Base-by-base conservation (phyloP, 495 filamentous ascomycete genomes). In the Podospora pseudoanserina region DNA sequence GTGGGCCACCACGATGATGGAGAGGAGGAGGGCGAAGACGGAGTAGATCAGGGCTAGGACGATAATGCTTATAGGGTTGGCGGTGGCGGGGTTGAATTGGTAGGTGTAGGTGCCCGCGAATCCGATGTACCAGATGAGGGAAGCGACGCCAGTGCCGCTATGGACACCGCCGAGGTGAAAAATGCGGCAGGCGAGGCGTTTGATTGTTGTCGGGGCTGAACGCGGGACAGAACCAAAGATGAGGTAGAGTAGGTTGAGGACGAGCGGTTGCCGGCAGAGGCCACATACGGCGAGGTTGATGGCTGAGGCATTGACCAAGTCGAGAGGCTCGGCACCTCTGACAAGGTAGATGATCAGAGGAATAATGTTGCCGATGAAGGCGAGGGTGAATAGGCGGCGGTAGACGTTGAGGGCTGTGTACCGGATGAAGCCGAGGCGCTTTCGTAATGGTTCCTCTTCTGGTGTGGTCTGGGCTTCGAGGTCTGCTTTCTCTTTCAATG, bases 121-220 rank as follows among this genome's bases (percentile, higher is more conserved):
- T 20, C 80, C 73, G 26, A 87, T 73, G 79, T 91, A 93, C 91
- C 91, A 94, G 32, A 90, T 72, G 3, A 87, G 80, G 0, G 89
- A 83, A 20, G 88, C 88, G 2, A 91, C 80, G 54, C 88, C 91
- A 63, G 88, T 87, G 34, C 90, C 89, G 72, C 86, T 90, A 73
- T 93, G 91, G 4, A 92, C 81, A 34, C 91, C 91, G 60, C 91
- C 91, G 71, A 90, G 87, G 71, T 92, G 88, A 73, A 92, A 93
- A 32, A 91, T 82, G 70, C 92, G 91, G 59, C 89, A 87, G 3
- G 87, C 83, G 28, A 87, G 77, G 2, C 85, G 83, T 59, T 91
- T 90, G 64, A 94, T 76, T 28, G 81, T 76, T 39, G 92, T 76
- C 2, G 91, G 91, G 57, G 85, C 83, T 6, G 83, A 88, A 27